These are phyloP conservation scores for Linnemannia zychae DNA, from an alignment of 192 early-diverging fungal species.

Conservation along the genomic window DNA sequence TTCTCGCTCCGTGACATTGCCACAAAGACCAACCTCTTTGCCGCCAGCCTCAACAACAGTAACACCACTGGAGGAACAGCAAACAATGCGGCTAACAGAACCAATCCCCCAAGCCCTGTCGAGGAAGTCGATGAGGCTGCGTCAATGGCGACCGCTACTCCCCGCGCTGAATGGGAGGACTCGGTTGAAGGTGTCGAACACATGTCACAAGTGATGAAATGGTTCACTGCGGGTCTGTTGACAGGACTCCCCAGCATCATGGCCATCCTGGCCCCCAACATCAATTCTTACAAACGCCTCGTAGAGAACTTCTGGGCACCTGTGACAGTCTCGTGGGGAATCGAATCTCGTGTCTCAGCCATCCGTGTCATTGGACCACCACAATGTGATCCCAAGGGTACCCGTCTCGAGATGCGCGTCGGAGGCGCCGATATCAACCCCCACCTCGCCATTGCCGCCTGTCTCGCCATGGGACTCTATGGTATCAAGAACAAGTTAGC, in stretches of 20 bases:
- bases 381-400: conserved; percentile 67
- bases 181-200: conserved; percentile 32
- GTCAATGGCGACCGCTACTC: background rate
- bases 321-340: conserved; percentile 81
- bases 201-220: conserved; percentile 64
- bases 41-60: conserved; percentile 22
- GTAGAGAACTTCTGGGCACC: conserved; percentile 90
- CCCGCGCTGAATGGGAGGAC: conserved; percentile 8
- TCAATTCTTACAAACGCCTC: conserved; percentile 87
- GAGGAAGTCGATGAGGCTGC: conserved; percentile 9
- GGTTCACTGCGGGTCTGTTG: conserved; percentile 66
- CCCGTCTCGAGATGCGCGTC: conserved; percentile 83
- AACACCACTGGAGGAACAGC: background rate
- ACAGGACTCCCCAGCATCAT: conserved; percentile 75
- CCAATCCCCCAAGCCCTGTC: background rate
- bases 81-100: conserved; percentile 7
- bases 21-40: conserved; percentile 66
- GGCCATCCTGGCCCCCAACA: conserved; percentile 78
- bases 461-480: conserved; percentile 76
- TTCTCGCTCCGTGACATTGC: conserved; percentile 66
- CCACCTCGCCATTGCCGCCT: conserved; percentile 77
- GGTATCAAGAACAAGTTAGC: conserved; percentile 71
- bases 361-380: conserved; percentile 82
- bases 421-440: conserved; percentile 85
- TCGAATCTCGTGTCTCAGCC: conserved; percentile 76